Percentiles rank a stretch among this genome's conserved stretches.
These are phyloP conservation scores for Plectranthus barbatus DNA, from an alignment of 257 asterid genomes.

Conservation along the genomic window DNA sequence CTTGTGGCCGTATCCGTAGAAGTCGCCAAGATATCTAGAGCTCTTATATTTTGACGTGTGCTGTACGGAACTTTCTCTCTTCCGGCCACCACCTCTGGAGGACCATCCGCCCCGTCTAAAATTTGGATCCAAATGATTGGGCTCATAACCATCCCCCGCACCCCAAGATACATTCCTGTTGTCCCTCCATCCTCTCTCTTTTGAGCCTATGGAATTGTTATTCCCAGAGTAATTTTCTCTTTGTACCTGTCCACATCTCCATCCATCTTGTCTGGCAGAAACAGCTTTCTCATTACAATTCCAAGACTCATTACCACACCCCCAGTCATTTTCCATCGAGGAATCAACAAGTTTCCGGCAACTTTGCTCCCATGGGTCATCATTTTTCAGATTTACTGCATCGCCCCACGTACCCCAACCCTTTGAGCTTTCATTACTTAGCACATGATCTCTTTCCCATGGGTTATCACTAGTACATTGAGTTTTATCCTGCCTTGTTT, in stretches of 20 bases:
- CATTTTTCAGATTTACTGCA: constrained; percentile 21
- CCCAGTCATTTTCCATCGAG: constrained; percentile 38
- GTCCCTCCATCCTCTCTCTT: constrained; percentile 30
- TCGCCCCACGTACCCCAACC: constrained; percentile 46
- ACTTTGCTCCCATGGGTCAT: constrained; percentile 59
- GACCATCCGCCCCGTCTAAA: constrained; percentile 27
- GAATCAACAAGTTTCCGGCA: constrained; percentile 23
- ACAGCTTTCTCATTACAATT: constrained; percentile 14
- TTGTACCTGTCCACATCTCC: constrained; percentile 14
- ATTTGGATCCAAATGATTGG: constrained; percentile 29
- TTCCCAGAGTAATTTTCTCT: neutral
- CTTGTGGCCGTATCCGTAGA: constrained; percentile 23
- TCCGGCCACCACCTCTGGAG: constrained; percentile 42
- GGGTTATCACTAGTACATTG: constrained; percentile 32
- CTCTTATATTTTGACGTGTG: constrained; percentile 43
- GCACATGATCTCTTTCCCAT: constrained; percentile 43
- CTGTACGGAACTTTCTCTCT: constrained; percentile 65
- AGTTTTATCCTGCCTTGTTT: constrained; percentile 15
- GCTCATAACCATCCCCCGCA: constrained; percentile 18
- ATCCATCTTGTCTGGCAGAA: constrained; percentile 28
- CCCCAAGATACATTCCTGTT: constrained; percentile 22
- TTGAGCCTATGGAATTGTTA: constrained; percentile 9
- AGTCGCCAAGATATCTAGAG: constrained; percentile 44
- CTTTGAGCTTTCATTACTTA: constrained; percentile 12
- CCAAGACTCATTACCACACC: constrained; percentile 34